A percentile compares a stretch with the other conserved stretches of the same genome.
Evolutionary conservation across 306 rosid species (phyloP).

Genomic region (Albizia julibrissin): DNA sequence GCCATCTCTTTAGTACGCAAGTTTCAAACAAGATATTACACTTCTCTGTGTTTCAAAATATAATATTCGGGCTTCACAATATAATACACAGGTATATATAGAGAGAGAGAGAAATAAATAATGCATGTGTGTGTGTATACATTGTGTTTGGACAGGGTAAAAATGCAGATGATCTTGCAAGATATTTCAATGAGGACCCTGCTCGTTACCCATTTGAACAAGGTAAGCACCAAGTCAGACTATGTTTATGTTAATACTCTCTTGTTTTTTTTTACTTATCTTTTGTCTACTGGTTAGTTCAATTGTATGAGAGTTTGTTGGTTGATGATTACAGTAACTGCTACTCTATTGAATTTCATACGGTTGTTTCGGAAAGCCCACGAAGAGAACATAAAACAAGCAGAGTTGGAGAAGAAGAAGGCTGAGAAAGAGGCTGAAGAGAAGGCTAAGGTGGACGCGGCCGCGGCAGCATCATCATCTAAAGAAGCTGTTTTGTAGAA

Average conservation of each 20-base stretch:
- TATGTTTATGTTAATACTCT: not conserved
- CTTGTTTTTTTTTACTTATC: not conserved
- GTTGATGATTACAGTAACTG: slow-evolving; percentile 71
- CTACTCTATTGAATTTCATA: slow-evolving; percentile 73
- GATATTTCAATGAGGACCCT: slow-evolving; percentile 95
- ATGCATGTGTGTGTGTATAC: not conserved
- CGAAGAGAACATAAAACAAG: slow-evolving; percentile 90
- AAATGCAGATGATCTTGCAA: slow-evolving; percentile 92
- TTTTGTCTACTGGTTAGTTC: slow-evolving; percentile 7
- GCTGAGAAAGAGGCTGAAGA: slow-evolving; percentile 75
- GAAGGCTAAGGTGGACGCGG: slow-evolving; percentile 59
- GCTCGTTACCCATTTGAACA: slow-evolving; percentile 89
- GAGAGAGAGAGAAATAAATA: slow-evolving; percentile 21
- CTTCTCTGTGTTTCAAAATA: not conserved
- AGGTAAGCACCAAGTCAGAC: slow-evolving; percentile 45
- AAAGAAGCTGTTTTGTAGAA: slow-evolving; percentile 37
- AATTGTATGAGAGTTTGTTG: not conserved
- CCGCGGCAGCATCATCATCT: not conserved
- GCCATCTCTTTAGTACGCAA: slow-evolving; percentile 23
- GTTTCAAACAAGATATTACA: not conserved
- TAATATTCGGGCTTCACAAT: not conserved
- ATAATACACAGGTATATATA: not conserved
- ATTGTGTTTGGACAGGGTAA: slow-evolving; percentile 73
- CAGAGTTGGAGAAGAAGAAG: slow-evolving; percentile 88
- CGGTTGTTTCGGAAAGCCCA: slow-evolving; percentile 94